Evolutionary conservation across 1,284 basidiomycete genomes (phyloP).

Genomic region (Cutaneotrichosporon dermatis): DNA sequence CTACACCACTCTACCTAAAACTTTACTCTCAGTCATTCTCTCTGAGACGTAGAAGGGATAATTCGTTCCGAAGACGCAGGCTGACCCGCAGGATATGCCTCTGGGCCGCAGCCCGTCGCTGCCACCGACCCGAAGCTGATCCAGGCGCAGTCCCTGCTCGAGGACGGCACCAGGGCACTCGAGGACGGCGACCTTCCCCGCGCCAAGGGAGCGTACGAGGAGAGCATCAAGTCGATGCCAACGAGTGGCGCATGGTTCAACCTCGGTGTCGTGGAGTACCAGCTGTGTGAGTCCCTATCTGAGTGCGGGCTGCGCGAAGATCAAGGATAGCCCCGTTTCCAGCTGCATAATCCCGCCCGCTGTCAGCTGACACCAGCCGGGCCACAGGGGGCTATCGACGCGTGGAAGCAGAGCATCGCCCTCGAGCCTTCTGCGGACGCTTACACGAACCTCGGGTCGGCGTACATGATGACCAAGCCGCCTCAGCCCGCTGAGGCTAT

Average conservation of each 20-base stretch:
- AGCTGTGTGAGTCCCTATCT: slow-evolving; percentile 38
- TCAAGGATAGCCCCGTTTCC: too few species aligned
- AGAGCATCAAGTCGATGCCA: slow-evolving; percentile 74
- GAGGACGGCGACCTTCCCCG: slow-evolving; percentile 83
- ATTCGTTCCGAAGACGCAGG: too few species aligned
- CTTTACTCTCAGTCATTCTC: too few species aligned
- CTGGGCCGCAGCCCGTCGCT: slow-evolving; percentile 71
- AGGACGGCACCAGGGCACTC: slow-evolving; percentile 78
- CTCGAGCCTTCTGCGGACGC: slow-evolving; percentile 85
- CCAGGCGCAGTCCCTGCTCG: slow-evolving; percentile 75
- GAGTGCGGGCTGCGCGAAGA: too few species aligned
- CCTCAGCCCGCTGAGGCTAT: slow-evolving; percentile 84
- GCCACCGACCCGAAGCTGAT: slow-evolving; percentile 75
- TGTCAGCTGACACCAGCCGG: neutral
- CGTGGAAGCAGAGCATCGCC: slow-evolving; percentile 79
- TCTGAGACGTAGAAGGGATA: too few species aligned
- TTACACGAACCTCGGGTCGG: slow-evolving; percentile 90
- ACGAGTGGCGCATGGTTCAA: slow-evolving; percentile 56
- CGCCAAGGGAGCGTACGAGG: slow-evolving; percentile 72
- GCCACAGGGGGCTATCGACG: slow-evolving; percentile 69
- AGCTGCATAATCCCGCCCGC: too few species aligned
- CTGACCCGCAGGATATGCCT: slow-evolving; percentile 66
- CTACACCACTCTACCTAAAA: too few species aligned
- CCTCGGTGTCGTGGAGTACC: slow-evolving; percentile 48
- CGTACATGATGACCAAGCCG: slow-evolving; percentile 82